A percentile compares a stretch with the other conserved stretches of the same genome.
Conservation (phyloP, 208 protist genomes). For the Zelonia costaricensis region DNA sequence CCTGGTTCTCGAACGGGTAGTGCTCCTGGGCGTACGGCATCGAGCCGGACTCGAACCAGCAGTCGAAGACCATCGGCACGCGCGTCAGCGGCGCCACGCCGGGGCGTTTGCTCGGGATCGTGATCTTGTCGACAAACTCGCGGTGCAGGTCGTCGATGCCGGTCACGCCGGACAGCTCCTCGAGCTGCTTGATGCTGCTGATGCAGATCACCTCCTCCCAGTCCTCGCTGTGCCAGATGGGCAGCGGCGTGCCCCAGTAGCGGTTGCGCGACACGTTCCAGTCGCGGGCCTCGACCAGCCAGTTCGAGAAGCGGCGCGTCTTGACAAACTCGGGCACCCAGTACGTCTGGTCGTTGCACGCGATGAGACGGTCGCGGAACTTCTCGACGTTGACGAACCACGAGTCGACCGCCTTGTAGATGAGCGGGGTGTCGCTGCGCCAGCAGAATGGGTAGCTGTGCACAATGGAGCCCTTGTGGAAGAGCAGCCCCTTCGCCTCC, state of each 20-base stretch:
- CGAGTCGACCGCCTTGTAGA: conserved; percentile 98
- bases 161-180: conserved; percentile 92
- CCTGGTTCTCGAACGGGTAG: conserved; percentile 99
- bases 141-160: conserved; percentile 97
- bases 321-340: conserved; percentile 99
- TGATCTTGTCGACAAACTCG: conserved; percentile 98
- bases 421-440: conserved; percentile 98
- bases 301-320: conserved; percentile 99
- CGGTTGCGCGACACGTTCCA: conserved; percentile 99
- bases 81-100: conserved; percentile 89
- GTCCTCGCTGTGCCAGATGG: conserved; percentile 98
- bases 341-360: conserved; percentile 95
- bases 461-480: conserved; percentile 88
- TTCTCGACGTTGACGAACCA: conserved; percentile 99
- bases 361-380: conserved; percentile 95
- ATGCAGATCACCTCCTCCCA: conserved; percentile 97
- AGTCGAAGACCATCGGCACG: conserved; percentile 99
- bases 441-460: conserved; percentile 99
- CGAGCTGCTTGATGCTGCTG: conserved; percentile 96
- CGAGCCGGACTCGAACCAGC: conserved; percentile 99
- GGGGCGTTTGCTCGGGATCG: conserved; percentile 96
- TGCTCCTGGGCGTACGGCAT: conserved; percentile 99
- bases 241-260: conserved; percentile 99
- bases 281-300: conserved; percentile 97
- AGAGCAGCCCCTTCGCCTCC: conserved; percentile 91